phyloP scores from a whole-genome alignment of 192 early-diverging fungal genomes.

The Podila clonocystis region DNA sequence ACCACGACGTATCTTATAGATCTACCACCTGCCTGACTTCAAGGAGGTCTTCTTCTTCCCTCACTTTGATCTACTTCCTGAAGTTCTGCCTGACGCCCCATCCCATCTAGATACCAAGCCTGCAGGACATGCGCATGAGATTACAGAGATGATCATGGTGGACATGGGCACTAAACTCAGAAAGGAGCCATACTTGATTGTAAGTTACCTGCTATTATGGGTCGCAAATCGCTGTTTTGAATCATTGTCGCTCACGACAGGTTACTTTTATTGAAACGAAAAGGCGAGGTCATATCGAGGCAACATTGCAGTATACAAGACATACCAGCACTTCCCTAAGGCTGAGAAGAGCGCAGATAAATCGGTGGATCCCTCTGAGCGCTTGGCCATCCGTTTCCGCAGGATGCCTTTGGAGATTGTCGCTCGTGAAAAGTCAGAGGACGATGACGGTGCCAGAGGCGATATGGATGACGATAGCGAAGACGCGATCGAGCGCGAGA shows the following conservation, averaged over 20 bases:
- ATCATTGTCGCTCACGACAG: neutral
- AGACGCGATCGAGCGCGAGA: constrained; percentile 39
- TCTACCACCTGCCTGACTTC: constrained; percentile 66
- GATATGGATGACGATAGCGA: constrained; percentile 33
- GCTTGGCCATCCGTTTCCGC: constrained; percentile 74
- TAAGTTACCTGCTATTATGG: constrained; percentile 42
- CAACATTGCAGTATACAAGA: constrained; percentile 80
- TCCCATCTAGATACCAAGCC: constrained; percentile 51
- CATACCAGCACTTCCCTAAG: constrained; percentile 61
- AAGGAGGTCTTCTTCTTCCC: constrained; percentile 67
- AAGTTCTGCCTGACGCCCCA: constrained; percentile 60
- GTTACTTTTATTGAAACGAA: neutral
- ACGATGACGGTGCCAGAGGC: constrained; percentile 36
- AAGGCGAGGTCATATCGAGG: constrained; percentile 70
- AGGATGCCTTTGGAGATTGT: constrained; percentile 72
- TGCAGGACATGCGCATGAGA: constrained; percentile 54
- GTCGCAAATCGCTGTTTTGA: neutral
- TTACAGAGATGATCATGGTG: constrained; percentile 76
- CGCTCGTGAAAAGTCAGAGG: constrained; percentile 58
- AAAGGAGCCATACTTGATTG: constrained; percentile 75
- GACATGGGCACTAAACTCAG: constrained; percentile 65
- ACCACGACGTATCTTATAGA: constrained; percentile 14
- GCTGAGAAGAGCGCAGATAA: constrained; percentile 25
- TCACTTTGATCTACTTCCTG: constrained; percentile 67
- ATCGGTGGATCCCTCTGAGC: constrained; percentile 41